Evolutionary conservation across 345 rosid genomes (phyloP).

Genomic region (Boechera retrofracta): DNA sequence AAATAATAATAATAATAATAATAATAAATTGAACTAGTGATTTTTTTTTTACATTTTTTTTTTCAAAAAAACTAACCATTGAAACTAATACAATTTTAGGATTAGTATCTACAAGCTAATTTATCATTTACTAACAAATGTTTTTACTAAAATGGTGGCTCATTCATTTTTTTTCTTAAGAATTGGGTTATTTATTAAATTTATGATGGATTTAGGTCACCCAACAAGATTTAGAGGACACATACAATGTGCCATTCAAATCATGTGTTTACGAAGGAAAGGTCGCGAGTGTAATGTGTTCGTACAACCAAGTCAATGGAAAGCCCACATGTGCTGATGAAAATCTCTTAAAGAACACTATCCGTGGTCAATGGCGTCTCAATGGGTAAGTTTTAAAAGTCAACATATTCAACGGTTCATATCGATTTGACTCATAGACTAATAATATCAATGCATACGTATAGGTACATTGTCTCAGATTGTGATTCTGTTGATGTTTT

Average conservation of each 20-base stretch:
- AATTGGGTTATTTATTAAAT: neutral
- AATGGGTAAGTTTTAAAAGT: constrained; percentile 58
- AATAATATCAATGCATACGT: neutral
- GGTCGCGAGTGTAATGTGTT: constrained; percentile 97
- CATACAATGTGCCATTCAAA: constrained; percentile 85
- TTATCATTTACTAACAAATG: neutral
- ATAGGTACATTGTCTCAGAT: constrained; percentile 90
- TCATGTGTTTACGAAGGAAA: constrained; percentile 84
- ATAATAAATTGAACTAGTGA: neutral
- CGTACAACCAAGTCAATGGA: constrained; percentile 96
- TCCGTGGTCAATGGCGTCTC: constrained; percentile 92
- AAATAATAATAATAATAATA: neutral
- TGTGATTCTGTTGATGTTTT: constrained; percentile 86
- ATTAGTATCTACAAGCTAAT: neutral
- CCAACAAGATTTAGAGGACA: constrained; percentile 90
- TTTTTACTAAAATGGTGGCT: neutral
- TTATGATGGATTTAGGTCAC: constrained; percentile 61
- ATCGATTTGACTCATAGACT: neutral
- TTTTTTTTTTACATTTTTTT: neutral
- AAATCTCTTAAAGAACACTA: constrained; percentile 70
- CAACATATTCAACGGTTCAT: constrained; percentile 11
- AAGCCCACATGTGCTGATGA: constrained; percentile 95
- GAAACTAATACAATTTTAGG: neutral
- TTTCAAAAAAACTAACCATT: neutral
- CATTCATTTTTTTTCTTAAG: neutral